Percentiles rank a stretch among this genome's conserved stretches.
phyloP scores from a whole-genome alignment of 805 yeast genomes.

The Yarrowia hollandica region DNA sequence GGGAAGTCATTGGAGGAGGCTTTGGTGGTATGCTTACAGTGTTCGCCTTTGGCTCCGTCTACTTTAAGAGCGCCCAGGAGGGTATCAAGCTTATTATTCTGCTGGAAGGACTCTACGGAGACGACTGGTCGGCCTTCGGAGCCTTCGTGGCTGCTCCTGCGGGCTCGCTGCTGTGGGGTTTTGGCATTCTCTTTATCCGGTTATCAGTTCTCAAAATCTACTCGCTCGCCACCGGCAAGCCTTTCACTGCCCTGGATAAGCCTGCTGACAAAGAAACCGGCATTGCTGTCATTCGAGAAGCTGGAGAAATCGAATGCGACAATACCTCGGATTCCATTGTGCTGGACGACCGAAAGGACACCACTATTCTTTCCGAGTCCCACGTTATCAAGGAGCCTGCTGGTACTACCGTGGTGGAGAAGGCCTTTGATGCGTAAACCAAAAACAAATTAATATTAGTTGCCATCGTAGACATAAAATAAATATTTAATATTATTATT shows the following conservation, averaged over 20 bases:
- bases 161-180: constrained; percentile 67
- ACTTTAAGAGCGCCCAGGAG: constrained; percentile 66
- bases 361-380: not conserved
- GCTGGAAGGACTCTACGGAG: constrained; percentile 63
- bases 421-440: not conserved
- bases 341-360: constrained; percentile 22
- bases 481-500: too few relatives aligned
- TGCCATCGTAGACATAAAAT: too few relatives aligned
- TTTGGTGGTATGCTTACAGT: constrained; percentile 78
- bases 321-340: constrained; percentile 13
- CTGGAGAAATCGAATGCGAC: not conserved
- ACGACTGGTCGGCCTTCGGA: constrained; percentile 93
- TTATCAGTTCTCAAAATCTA: constrained; percentile 35
- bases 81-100: constrained; percentile 77
- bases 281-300: constrained; percentile 15
- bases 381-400: constrained; percentile 10
- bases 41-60: constrained; percentile 79
- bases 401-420: not conserved
- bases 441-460: too few relatives aligned
- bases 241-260: constrained; percentile 44
- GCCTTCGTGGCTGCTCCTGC: constrained; percentile 90
- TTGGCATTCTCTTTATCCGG: constrained; percentile 48
- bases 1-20: constrained; percentile 82
- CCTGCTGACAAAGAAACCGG: constrained; percentile 33
- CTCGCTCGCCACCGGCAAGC: constrained; percentile 43